Conservation (phyloP, 2,329 filamentous ascomycete species). For the Pseudogymnoascus sp. region DNA sequence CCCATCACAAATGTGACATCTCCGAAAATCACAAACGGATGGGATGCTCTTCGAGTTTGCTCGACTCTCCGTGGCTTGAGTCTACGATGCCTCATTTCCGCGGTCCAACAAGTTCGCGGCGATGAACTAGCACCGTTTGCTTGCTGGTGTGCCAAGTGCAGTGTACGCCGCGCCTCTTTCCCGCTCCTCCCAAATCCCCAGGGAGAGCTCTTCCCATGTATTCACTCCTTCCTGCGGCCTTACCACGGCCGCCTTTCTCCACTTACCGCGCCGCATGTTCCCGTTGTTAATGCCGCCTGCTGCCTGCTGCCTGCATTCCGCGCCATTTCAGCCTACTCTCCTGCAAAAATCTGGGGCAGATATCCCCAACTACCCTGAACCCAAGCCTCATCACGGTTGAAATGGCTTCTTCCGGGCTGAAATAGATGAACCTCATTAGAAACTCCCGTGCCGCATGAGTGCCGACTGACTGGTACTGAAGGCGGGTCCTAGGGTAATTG, state of each 20-base stretch:
- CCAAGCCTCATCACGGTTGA: not conserved
- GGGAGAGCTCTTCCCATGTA: not conserved
- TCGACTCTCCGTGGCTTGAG: not conserved
- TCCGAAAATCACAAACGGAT: not conserved
- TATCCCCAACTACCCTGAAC: not conserved
- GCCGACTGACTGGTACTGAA: not conserved
- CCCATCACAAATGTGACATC: not conserved
- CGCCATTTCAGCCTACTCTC: not conserved
- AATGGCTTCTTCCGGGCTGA: not conserved
- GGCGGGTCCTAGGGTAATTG: not conserved
- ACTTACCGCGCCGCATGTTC: not conserved
- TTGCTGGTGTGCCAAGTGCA: not conserved
- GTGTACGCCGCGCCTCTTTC: not conserved
- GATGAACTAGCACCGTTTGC: not conserved
- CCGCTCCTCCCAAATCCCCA: not conserved
- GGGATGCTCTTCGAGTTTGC: not conserved
- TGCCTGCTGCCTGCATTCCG: not conserved
- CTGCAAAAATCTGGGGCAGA: not conserved
- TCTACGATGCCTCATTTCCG: not conserved
- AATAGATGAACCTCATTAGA: constrained; percentile 5
- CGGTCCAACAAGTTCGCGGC: not conserved
- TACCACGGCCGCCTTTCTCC: not conserved
- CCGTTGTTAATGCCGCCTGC: not conserved
- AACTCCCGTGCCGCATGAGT: not conserved
- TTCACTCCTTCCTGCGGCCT: not conserved